These are phyloP conservation scores for Trametes gibbosa DNA, from an alignment of 768 basidiomycete species.

Conservation along the genomic window DNA sequence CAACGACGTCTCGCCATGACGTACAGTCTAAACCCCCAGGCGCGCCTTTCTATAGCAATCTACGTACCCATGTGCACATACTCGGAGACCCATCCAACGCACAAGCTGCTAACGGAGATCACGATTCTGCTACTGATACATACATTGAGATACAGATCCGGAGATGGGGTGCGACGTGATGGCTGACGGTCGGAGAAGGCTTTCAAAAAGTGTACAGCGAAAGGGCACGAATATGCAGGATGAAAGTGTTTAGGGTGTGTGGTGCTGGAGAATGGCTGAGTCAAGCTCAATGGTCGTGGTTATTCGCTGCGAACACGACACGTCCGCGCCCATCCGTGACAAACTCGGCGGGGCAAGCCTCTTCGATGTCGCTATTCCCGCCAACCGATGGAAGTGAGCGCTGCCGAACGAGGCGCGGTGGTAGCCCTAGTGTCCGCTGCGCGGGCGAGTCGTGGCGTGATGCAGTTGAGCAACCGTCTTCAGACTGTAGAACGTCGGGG, in stretches of 20 bases:
- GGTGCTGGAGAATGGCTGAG: background rate
- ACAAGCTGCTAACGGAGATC: no score
- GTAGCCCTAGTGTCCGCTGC: background rate
- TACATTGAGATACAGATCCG: background rate
- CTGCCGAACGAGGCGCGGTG: background rate
- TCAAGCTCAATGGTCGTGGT: background rate
- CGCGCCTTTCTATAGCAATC: no score
- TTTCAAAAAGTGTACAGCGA: no score
- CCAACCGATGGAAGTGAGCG: background rate
- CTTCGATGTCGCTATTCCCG: background rate
- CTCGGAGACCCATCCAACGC: no score
- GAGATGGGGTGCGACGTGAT: no score
- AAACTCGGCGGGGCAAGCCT: background rate
- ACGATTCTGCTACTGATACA: background rate
- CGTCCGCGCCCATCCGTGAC: slow-evolving; percentile 16
- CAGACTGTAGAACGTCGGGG: background rate
- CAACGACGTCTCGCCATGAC: no score
- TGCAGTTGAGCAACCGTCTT: background rate
- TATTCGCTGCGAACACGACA: slow-evolving; percentile 11
- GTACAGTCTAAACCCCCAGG: no score
- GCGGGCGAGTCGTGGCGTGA: background rate
- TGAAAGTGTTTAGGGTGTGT: background rate
- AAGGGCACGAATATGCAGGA: background rate
- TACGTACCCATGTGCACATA: no score
- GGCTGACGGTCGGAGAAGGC: no score